Evolutionary conservation across 2,329 filamentous ascomycete genomes (phyloP).

Genomic region (Sarocladium kiliense): DNA sequence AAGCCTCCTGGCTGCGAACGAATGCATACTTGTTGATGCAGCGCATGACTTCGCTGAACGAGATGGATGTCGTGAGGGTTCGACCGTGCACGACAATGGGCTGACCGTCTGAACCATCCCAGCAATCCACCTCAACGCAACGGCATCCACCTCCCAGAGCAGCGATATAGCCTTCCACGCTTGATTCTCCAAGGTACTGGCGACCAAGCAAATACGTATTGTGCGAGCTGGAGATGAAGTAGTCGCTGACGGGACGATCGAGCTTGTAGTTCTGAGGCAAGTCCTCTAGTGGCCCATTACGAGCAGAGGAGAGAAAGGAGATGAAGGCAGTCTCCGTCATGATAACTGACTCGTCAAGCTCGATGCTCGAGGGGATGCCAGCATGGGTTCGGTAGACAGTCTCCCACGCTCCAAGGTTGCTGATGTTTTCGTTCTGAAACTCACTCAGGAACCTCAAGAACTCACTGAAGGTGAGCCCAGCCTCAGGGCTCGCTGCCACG

Average conservation of each 20-base stretch:
- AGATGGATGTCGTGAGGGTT: constrained; percentile 81
- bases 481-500: constrained; percentile 50
- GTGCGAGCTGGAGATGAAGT: constrained; percentile 97
- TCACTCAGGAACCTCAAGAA: constrained; percentile 73
- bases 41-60: constrained; percentile 86
- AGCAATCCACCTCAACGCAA: constrained; percentile 96
- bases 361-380: neutral
- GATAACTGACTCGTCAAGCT: constrained; percentile 31
- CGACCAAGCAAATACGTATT: constrained; percentile 94
- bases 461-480: constrained; percentile 63
- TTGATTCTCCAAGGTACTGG: constrained; percentile 85
- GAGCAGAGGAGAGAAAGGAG: constrained; percentile 67
- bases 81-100: constrained; percentile 89
- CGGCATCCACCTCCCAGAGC: constrained; percentile 85
- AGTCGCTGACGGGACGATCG: constrained; percentile 86
- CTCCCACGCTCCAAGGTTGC: constrained; percentile 63
- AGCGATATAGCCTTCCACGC: constrained; percentile 90
- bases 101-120: constrained; percentile 85
- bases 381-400: constrained; percentile 17
- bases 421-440: constrained; percentile 70
- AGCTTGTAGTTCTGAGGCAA: constrained; percentile 59
- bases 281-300: constrained; percentile 63
- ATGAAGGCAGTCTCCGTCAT: constrained; percentile 80
- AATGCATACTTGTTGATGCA: constrained; percentile 96
- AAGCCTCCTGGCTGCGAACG: constrained; percentile 74